Evolutionary conservation across 1,139 yeast genomes (phyloP).

Genomic region (Sugiyamaella japonica): DNA sequence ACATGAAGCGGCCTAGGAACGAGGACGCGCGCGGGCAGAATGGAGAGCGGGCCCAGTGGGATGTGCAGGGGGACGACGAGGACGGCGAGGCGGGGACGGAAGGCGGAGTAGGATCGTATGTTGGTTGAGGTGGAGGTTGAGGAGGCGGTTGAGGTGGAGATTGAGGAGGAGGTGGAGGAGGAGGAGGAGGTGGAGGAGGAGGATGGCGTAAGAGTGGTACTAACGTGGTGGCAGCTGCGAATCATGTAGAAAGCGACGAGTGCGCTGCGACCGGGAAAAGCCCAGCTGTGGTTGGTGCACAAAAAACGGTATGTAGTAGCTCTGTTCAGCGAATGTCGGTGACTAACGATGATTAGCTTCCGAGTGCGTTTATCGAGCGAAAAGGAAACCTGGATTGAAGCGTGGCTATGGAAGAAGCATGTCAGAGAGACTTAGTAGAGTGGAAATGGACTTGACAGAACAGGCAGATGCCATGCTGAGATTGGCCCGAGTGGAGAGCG

Average conservation of each 20-base stretch:
- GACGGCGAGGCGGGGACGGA: not conserved
- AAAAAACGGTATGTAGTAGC: slow-evolving; percentile 26
- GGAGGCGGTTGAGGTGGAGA: too few relatives aligned
- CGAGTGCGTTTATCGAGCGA: slow-evolving; percentile 26
- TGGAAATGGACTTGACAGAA: slow-evolving; percentile 17
- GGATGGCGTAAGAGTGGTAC: not conserved
- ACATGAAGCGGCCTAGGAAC: slow-evolving; percentile 6
- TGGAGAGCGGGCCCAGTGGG: slow-evolving; percentile 9
- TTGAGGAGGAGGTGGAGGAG: not conserved
- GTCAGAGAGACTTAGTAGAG: slow-evolving; percentile 23
- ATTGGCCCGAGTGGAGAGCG: not conserved
- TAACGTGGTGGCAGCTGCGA: slow-evolving; percentile 24
- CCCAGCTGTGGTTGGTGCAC: slow-evolving; percentile 28
- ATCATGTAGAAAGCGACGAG: slow-evolving; percentile 28
- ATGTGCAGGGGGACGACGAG: not conserved
- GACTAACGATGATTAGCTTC: not conserved
- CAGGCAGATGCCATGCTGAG: not conserved
- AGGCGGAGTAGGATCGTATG: slow-evolving; percentile 8
- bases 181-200: not conserved
- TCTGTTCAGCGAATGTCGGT: too few relatives aligned
- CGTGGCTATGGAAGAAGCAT: slow-evolving; percentile 30
- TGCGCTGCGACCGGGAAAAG: slow-evolving; percentile 25
- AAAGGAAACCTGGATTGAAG: slow-evolving; percentile 29
- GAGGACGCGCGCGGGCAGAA: slow-evolving; percentile 9
- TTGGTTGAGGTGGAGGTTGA: too few relatives aligned